Evolutionary conservation across 1,284 basidiomycete genomes (phyloP), one percentile per base, ranked within the genome.

Genomic region (Cutaneotrichosporon cutaneum): DNA sequence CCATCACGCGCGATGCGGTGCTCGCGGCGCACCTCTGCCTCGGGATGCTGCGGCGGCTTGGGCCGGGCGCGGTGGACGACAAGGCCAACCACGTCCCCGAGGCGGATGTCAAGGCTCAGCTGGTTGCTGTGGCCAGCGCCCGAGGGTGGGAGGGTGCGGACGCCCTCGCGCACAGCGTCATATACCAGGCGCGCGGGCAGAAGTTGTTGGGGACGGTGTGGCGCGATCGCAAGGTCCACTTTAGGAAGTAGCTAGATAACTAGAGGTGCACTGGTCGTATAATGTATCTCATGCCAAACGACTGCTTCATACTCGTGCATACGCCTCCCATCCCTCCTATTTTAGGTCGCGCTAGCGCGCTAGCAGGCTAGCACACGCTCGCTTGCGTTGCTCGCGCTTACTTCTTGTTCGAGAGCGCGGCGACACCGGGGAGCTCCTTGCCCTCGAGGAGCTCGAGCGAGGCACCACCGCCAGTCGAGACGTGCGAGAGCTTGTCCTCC

Each of bases 401-500:
- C 66, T 77, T 72, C 81, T 86, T 88, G 80, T 86, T 86, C 68
- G 88, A 90, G 69, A 94, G 82, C 71, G 88, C 90, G 21, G 88
- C 88, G 67, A 94, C 90, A 79, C 91, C 91, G 62, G 91, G 91
- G 39, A 94, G 84, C 39, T 82, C 86, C 90, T 97, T 97, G 82
- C 95, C 95, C 83, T 98, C 94, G 67, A 98, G 85, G 56, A 98
- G 85, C 81, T 98, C 94, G 66, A 99, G 85, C 76, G 88, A 91
- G 51, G 95, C 95, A 70, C 95, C 95, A 68, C 96, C 96, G 68
- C 96, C 95, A 48, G 95, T 99, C 73, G 90, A 93, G 74, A 97
- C 92, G 81, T 99, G 95, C 80, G 90, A 94, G 69, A 99, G 84
- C 78, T 92, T 88, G 71, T 90, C 87, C 81, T 99, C 96, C 30